These are phyloP conservation scores for Leucoagaricus sp. DNA, from an alignment of 1,284 basidiomycete species.

Conservation along the genomic window DNA sequence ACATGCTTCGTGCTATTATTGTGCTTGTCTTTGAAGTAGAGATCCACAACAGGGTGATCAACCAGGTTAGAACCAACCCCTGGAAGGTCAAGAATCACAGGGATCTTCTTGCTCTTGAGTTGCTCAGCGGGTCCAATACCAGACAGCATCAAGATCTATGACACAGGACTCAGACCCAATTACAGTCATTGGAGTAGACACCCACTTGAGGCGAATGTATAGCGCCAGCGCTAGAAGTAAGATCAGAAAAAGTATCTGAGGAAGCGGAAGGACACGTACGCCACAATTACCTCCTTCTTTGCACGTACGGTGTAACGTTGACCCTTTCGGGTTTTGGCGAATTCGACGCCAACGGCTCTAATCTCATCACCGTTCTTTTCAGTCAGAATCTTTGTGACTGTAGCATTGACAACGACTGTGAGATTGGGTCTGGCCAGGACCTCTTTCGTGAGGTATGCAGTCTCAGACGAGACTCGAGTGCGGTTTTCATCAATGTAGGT, in stretches of 20 bases:
- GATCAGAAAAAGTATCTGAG: background rate
- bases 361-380: conserved; percentile 42
- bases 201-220: conserved; percentile 64
- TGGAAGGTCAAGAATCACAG: conserved; percentile 35
- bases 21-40: conserved; percentile 54
- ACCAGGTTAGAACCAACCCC: conserved; percentile 41
- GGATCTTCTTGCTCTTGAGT: conserved; percentile 32
- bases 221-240: conserved; percentile 54
- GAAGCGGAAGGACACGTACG: conserved; percentile 40
- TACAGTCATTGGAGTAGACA: conserved; percentile 13
- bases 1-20: conserved; percentile 43
- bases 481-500: conserved; percentile 58
- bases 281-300: conserved; percentile 60
- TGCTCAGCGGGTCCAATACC: conserved; percentile 39
- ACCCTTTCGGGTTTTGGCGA: conserved; percentile 38
- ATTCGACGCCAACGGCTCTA: conserved; percentile 67
- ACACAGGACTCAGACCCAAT: background rate
- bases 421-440: conserved; percentile 67
- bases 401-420: conserved; percentile 54
- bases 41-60: conserved; percentile 41
- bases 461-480: conserved; percentile 62
- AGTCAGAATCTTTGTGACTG: conserved; percentile 63
- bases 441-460: conserved; percentile 63
- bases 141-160: conserved; percentile 64
- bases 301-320: conserved; percentile 43